Evolutionary conservation across 2,329 filamentous ascomycete species (phyloP), one percentile per base, ranked within the genome.

Genomic region (Claviceps arundinis): DNA sequence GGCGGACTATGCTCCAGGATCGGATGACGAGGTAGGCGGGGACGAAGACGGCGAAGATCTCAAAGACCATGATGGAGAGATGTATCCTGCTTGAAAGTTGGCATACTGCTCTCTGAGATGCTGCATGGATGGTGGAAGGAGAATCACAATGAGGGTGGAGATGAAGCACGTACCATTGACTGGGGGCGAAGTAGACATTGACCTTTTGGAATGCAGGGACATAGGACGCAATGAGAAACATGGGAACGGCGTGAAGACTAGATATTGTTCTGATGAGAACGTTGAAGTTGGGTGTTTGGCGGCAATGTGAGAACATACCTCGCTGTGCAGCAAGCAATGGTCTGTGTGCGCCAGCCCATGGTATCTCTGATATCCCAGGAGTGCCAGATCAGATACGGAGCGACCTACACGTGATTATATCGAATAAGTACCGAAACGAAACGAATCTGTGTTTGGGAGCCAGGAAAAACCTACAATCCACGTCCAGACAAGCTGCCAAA

Each of bases 271-370:
- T 34, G 30, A 11, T 34, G 30, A 34, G 30, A 9, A 11, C 30
- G 30, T 1, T 34, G 30, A 11, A 34, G 30, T 34, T 34, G 30
- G 9, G 30, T 1, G 4, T 24, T 24, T 43, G 41, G 22, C 41
- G 19, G 6, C 11, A 4, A 43, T 43, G 41, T 2, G 19, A 42
- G 9, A 17, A 62, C 65, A 50, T 56, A 73, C 70, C 65, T 68
- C 30, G 71, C 67, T 51, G 74, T 55, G 47, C 68, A 68, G 58
- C 72, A 76, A 11, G 63, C 65, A 37, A 79, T 76, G n/a, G 80
- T 85, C 61, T 84, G 81, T 2, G 76, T 59, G 7, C 80, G 72
- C 82, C 82, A 85, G 50, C 80, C 76, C 57, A 82, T 76, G 1
- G 79, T 80, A 58, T 85, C 81, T 26, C 71, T 70, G 55, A 85